A percentile compares a stretch with the other conserved stretches of the same genome.
These are phyloP conservation scores for Postia placenta DNA, from an alignment of 768 basidiomycete genomes.

Conservation along the genomic window DNA sequence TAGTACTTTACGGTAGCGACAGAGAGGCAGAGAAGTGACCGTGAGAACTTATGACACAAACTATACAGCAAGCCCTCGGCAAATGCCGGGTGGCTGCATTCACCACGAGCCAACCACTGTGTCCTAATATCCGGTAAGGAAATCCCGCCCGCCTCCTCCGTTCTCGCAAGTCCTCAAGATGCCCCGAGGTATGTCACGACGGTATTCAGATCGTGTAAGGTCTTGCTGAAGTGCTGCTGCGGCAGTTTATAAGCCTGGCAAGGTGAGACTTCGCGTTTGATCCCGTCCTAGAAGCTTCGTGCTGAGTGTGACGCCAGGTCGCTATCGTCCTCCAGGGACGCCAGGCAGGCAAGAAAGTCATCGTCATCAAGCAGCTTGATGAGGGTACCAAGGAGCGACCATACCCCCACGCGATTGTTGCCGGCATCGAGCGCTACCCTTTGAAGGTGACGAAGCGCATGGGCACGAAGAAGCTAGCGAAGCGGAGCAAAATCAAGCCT, in stretches of 20 bases:
- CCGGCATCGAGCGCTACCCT: slow-evolving; percentile 97
- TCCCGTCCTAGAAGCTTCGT: slow-evolving; percentile 6
- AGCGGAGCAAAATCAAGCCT: slow-evolving; percentile 96
- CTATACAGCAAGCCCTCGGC: slow-evolving; percentile 21
- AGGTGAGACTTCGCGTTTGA: slow-evolving; percentile 44
- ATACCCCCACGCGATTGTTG: slow-evolving; percentile 98
- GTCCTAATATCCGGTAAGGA: slow-evolving; percentile 8
- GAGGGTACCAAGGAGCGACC: slow-evolving; percentile 95
- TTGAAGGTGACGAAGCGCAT: slow-evolving; percentile 96
- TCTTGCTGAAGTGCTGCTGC: slow-evolving; percentile 8
- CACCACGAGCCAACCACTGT: slow-evolving; percentile 1
- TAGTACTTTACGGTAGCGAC: no score
- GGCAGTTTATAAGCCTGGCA: slow-evolving; percentile 91
- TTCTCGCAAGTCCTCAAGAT: slow-evolving; percentile 28
- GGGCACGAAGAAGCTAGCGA: slow-evolving; percentile 91
- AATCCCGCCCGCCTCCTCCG: slow-evolving; percentile 10
- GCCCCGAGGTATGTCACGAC: slow-evolving; percentile 36
- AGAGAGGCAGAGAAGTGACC: no score
- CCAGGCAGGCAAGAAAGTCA: slow-evolving; percentile 99
- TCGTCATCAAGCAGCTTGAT: slow-evolving; percentile 96
- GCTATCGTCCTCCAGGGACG: slow-evolving; percentile 98
- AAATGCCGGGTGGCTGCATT: slow-evolving; percentile 20
- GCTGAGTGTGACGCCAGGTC: slow-evolving; percentile 42
- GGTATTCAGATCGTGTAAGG: background rate
- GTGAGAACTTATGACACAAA: no score